Evolutionary conservation across 176 grass and related monocot genomes (phyloP), one percentile per base, ranked within the genome.

Genomic region (Stipa capillata): DNA sequence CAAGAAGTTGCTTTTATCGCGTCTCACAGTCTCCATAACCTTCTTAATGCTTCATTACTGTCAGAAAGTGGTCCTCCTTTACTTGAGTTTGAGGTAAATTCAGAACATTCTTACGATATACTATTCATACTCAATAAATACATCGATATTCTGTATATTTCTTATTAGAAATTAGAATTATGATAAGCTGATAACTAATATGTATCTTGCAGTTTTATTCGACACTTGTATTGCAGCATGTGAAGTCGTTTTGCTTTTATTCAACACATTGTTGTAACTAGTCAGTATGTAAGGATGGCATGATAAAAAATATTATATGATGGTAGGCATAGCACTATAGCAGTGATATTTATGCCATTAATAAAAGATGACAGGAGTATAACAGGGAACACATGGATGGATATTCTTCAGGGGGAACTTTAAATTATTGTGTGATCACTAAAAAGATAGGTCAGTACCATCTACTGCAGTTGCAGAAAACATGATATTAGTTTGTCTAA

Each of bases 41-140:
- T 97, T 88, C 89, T 97, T 74, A 92, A 86, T 77, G 95, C 85
- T n/a, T 87, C 87, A 33, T 82, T 97, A 76, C 31, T 94, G 64
- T 90, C 91, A 77, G 85, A 94, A 84, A 90, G 87, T 84, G 95
- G 89, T 23, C 95, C 95, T 86, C 94, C 95, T 88, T 85, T 97
- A 83, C 91, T 97, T 89, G 91, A 97, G 82, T 97, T 97, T 85
- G 95, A 97, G 91, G 95, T 94, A 89, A 90, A 31, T 59, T 57
- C 69, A 70, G 24, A 86, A 79, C 40, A 73, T 56, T 13, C 65
- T 78, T 42, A 32, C 27, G 31, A 21, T 65, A 18, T 83, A 39
- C 27, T 36, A 78, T 72, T 59, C 82, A 80, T 23, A 69, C 47
- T 74, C 21, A 81, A 35, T 69, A 20, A 29, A 79, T 69, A 28